Evolutionary conservation across 2,329 filamentous ascomycete species (phyloP).

Genomic region (Hypoxylon sp.): DNA sequence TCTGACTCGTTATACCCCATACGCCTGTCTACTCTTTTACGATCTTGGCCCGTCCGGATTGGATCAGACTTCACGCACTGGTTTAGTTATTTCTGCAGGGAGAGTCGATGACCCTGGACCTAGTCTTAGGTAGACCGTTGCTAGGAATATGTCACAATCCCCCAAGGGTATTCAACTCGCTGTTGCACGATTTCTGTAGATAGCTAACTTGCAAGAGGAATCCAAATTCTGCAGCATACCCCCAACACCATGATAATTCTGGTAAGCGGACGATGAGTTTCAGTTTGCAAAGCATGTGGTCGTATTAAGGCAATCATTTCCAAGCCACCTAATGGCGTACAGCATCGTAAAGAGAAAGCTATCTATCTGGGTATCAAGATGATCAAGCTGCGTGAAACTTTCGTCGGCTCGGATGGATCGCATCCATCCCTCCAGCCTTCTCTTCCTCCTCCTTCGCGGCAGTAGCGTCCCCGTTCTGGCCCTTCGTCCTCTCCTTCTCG

Average conservation of each 20-base stretch:
- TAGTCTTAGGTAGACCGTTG: constrained; percentile 33
- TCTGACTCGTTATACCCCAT: constrained; percentile 36
- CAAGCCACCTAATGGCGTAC: background rate
- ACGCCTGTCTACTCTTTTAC: constrained; percentile 12
- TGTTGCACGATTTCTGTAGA: constrained; percentile 48
- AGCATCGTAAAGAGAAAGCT: background rate
- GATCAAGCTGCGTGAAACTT: constrained; percentile 44
- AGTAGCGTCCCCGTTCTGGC: constrained; percentile 43
- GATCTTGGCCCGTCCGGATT: constrained; percentile 42
- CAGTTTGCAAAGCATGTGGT: background rate
- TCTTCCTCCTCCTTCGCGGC: constrained; percentile 35
- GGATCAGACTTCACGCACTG: constrained; percentile 33
- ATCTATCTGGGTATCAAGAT: constrained; percentile 14
- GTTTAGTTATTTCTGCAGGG: constrained; percentile 29
- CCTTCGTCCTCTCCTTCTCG: constrained; percentile 52
- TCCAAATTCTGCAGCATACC: constrained; percentile 35
- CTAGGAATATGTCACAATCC: constrained; percentile 25
- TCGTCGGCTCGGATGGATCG: constrained; percentile 66
- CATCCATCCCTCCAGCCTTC: constrained; percentile 35
- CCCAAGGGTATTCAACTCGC: constrained; percentile 36
- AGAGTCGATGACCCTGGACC: constrained; percentile 10
- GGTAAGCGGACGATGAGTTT: background rate
- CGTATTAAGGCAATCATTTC: constrained; percentile 4
- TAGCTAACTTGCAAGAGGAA: constrained; percentile 47
- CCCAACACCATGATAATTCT: constrained; percentile 5